Conservation (phyloP, 495 filamentous ascomycete species). For the Aspergillus kassunensis region DNA sequence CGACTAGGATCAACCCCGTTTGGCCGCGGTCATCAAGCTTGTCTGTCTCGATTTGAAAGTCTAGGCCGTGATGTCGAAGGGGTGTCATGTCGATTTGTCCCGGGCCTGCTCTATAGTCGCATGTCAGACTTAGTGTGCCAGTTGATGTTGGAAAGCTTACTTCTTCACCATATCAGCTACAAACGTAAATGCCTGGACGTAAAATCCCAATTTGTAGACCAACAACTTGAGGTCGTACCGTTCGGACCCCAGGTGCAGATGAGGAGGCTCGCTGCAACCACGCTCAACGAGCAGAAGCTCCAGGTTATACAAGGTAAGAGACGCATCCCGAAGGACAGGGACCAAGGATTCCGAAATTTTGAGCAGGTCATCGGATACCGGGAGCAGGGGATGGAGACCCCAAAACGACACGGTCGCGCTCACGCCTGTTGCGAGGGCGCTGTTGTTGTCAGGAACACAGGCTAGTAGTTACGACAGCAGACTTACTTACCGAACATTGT, state of each 20-base stretch:
- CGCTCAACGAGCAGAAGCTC: not conserved
- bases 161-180: not conserved
- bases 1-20: not conserved
- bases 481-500: too few relatives aligned
- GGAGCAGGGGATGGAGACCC: not conserved
- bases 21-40: not conserved
- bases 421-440: not conserved
- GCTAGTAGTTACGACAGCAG: too few relatives aligned
- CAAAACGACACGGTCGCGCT: not conserved
- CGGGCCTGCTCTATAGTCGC: not conserved
- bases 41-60: not conserved
- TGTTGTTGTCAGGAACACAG: conserved; percentile 25
- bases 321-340: not conserved
- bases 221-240: not conserved
- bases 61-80: not conserved
- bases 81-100: not conserved
- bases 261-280: too few relatives aligned
- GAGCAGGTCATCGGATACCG: not conserved
- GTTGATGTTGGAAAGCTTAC: not conserved
- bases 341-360: not conserved
- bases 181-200: not conserved
- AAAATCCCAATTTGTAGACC: not conserved
- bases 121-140: not conserved
- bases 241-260: not conserved
- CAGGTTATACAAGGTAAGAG: not conserved